Evolutionary conservation across 768 basidiomycete species (phyloP).

Genomic region (Mycena vulgaris): DNA sequence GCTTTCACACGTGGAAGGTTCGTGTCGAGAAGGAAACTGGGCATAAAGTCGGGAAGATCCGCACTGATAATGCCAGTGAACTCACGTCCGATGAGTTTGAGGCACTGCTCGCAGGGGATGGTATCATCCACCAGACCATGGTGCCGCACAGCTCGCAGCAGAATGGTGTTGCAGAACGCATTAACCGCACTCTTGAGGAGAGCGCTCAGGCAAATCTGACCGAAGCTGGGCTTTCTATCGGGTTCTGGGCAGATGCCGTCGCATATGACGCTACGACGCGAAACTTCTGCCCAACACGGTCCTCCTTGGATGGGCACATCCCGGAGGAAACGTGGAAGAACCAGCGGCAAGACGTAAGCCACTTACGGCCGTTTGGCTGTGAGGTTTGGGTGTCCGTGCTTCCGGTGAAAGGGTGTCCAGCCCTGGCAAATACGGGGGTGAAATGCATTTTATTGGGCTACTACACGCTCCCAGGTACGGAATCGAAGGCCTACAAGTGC

Average conservation of each 20-base stretch:
- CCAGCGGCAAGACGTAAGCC: conserved; percentile 4
- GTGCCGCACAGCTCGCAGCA: conserved; percentile 7
- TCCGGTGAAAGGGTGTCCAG: neutral
- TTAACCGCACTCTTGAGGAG: conserved; percentile 5
- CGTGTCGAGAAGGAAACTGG: conserved; percentile 7
- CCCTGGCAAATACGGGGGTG: neutral
- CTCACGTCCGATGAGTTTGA: neutral
- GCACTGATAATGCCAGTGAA: neutral
- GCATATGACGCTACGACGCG: neutral
- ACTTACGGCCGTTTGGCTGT: conserved; percentile 7
- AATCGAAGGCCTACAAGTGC: conserved; percentile 10
- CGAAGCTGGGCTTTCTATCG: conserved; percentile 1
- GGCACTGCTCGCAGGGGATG: neutral
- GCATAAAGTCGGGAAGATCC: neutral
- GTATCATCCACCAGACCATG: conserved; percentile 5
- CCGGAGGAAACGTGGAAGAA: neutral
- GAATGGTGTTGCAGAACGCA: conserved; percentile 1
- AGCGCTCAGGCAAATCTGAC: neutral
- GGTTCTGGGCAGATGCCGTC: conserved; percentile 10
- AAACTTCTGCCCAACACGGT: conserved; percentile 4
- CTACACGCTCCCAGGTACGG: neutral
- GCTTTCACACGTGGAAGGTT: conserved; percentile 7
- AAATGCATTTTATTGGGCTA: conserved; percentile 9
- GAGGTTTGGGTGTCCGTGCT: neutral
- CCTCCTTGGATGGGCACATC: conserved; percentile 13